Evolutionary conservation across 2,329 filamentous ascomycete species (phyloP).

Genomic region (Claviceps pusilla): DNA sequence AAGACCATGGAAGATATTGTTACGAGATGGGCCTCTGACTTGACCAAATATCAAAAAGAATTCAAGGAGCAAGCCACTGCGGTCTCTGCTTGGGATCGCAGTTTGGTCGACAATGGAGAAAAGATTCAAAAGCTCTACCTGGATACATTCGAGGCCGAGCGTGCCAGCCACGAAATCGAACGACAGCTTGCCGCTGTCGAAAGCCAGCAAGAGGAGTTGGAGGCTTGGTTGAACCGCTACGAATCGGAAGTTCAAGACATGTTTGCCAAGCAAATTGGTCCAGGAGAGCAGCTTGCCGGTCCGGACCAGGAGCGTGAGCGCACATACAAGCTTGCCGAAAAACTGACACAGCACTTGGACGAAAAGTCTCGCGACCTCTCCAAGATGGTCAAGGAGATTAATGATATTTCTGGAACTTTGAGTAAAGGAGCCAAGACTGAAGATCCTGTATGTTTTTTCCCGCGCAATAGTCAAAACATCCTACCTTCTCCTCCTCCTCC

Average conservation of each 20-base stretch:
- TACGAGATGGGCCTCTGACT: conserved; percentile 85
- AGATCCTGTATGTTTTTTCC: conserved; percentile 53
- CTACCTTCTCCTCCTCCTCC: not conserved
- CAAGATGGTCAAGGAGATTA: conserved; percentile 98
- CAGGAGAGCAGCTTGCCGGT: conserved; percentile 61
- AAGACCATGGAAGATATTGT: conserved; percentile 99
- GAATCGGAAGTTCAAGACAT: conserved; percentile 84
- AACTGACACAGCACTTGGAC: conserved; percentile 75
- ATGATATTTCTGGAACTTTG: conserved; percentile 74
- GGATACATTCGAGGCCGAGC: conserved; percentile 84
- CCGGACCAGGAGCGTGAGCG: conserved; percentile 91
- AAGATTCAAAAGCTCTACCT: conserved; percentile 90
- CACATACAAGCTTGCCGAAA: conserved; percentile 92
- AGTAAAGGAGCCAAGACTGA: conserved; percentile 81
- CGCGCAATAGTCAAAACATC: not conserved
- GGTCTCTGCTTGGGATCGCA: conserved; percentile 80
- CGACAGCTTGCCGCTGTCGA: conserved; percentile 80
- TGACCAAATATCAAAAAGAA: conserved; percentile 92
- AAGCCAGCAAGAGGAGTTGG: conserved; percentile 80
- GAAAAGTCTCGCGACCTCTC: conserved; percentile 86
- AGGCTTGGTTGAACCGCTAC: conserved; percentile 77
- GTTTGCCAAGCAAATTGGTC: conserved; percentile 64
- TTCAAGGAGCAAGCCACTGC: conserved; percentile 83
- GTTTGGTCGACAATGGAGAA: conserved; percentile 83
- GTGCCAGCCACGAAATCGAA: conserved; percentile 85